phyloP scores from a whole-genome alignment of 225 moss, liverwort and hornwort genomes.

The Pleurozium schreberi region DNA sequence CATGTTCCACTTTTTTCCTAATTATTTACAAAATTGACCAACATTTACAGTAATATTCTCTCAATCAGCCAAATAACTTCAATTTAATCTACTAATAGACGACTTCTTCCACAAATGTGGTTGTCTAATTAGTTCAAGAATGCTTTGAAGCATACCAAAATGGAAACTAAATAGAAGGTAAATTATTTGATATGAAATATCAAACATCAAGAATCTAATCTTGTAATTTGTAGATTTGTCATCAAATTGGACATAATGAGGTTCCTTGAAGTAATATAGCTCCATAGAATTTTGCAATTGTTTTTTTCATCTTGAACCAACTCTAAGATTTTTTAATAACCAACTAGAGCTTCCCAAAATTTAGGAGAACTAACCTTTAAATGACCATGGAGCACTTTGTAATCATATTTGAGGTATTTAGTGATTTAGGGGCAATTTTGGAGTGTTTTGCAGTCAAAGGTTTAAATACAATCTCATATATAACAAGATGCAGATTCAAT shows the following conservation, averaged over 20 bases:
- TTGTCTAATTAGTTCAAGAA: not conserved
- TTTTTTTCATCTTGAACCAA: not conserved
- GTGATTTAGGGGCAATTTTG: too few relatives aligned
- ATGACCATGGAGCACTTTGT: not conserved
- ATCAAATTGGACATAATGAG: not conserved
- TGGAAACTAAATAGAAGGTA: not conserved
- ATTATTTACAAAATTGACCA: too few relatives aligned
- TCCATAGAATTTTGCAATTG: not conserved
- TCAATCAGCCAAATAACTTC: not conserved
- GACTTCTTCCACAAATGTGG: not conserved
- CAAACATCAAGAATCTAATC: not conserved
- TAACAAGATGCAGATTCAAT: accelerated
- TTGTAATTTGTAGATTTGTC: not conserved
- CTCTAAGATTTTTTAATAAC: not conserved
- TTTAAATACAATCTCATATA: too few relatives aligned
- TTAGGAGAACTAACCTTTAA: not conserved
- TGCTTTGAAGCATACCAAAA: not conserved
- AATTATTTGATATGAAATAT: not conserved
- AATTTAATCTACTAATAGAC: not conserved
- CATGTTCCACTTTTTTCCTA: too few relatives aligned
- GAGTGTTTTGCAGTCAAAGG: too few relatives aligned
- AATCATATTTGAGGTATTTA: too few relatives aligned
- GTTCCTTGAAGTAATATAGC: not conserved
- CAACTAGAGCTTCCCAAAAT: not conserved
- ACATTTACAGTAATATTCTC: not conserved